Conservation (phyloP, 1,139 yeast genomes). For the Hansenula sp. region DNA sequence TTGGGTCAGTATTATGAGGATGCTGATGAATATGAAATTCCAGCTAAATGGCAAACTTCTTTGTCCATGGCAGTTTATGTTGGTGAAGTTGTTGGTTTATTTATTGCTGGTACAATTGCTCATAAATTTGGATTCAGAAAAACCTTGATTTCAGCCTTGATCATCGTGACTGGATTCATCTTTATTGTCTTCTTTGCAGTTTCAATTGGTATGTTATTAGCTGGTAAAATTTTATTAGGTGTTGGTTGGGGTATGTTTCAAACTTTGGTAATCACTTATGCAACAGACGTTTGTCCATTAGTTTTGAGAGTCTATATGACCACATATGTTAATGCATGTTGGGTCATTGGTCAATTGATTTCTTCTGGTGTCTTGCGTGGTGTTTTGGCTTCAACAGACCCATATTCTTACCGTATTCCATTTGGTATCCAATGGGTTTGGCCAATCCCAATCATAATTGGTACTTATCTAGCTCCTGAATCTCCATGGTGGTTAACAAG, state of each 20-base stretch:
- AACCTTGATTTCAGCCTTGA: conserved; percentile 37
- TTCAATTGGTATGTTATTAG: conserved; percentile 21
- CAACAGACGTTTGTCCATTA: conserved; percentile 25
- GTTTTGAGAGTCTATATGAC: conserved; percentile 24
- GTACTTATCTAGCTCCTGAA: conserved; percentile 4
- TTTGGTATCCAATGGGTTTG: conserved; percentile 4
- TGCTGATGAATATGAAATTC: not conserved
- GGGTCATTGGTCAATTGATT: conserved; percentile 24
- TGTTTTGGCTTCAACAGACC: conserved; percentile 12
- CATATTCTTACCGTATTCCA: conserved; percentile 24
- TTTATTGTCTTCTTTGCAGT: conserved; percentile 21
- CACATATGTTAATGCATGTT: conserved; percentile 19
- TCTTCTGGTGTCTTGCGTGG: conserved; percentile 7
- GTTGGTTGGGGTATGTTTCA: conserved; percentile 20
- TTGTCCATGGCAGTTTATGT: conserved; percentile 23
- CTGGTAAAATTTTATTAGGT: conserved; percentile 23
- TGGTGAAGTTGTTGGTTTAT: conserved; percentile 39
- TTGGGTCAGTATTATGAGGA: conserved; percentile 20
- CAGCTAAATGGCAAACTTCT: conserved; percentile 26
- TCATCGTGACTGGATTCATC: conserved; percentile 5
- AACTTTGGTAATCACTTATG: conserved; percentile 16
- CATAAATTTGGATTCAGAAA: conserved; percentile 53
- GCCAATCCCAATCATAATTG: conserved; percentile 6
- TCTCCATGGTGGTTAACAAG: conserved; percentile 1
- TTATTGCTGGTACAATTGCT: conserved; percentile 46